Conservation (phyloP, 169 alveolate genomes). For the Perkinsus olseni region DNA sequence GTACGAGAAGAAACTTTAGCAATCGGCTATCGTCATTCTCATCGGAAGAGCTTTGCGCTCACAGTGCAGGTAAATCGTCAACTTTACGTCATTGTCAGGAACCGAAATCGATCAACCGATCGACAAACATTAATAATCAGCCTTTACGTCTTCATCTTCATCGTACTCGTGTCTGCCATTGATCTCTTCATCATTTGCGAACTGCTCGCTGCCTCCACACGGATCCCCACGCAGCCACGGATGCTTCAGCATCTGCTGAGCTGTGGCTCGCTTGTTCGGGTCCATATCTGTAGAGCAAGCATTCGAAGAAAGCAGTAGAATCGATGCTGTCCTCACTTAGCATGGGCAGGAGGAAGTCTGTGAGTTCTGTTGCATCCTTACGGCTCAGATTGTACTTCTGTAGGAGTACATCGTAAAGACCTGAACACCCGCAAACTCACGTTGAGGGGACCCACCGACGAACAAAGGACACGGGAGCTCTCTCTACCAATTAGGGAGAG, state of each 20-base stretch:
- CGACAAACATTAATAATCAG: not conserved
- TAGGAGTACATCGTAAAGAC: slow-evolving; percentile 63
- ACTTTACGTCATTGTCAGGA: not conserved
- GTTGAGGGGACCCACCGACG: slow-evolving; percentile 19
- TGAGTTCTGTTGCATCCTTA: slow-evolving; percentile 63
- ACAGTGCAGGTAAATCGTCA: not conserved
- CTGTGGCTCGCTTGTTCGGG: slow-evolving; percentile 80
- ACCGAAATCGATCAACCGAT: not conserved
- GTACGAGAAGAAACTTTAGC: not conserved
- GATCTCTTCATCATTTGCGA: not conserved
- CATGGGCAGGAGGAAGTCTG: slow-evolving; percentile 70
- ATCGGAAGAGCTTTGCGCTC: not conserved
- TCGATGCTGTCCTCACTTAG: slow-evolving; percentile 9
- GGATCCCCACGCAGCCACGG: slow-evolving; percentile 69
- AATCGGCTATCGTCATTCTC: not conserved
- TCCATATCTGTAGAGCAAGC: slow-evolving; percentile 30
- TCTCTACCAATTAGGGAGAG: too few relatives aligned
- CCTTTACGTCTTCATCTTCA: not conserved
- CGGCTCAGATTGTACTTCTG: slow-evolving; percentile 65
- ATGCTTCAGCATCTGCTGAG: slow-evolving; percentile 71
- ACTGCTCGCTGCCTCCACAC: not conserved
- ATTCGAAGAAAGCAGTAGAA: not conserved
- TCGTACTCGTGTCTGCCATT: not conserved
- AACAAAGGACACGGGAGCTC: too few relatives aligned
- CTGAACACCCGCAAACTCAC: slow-evolving; percentile 48